These are phyloP conservation scores for Fusarium begoniae DNA, from an alignment of 2,329 filamentous ascomycete genomes.

Conservation along the genomic window DNA sequence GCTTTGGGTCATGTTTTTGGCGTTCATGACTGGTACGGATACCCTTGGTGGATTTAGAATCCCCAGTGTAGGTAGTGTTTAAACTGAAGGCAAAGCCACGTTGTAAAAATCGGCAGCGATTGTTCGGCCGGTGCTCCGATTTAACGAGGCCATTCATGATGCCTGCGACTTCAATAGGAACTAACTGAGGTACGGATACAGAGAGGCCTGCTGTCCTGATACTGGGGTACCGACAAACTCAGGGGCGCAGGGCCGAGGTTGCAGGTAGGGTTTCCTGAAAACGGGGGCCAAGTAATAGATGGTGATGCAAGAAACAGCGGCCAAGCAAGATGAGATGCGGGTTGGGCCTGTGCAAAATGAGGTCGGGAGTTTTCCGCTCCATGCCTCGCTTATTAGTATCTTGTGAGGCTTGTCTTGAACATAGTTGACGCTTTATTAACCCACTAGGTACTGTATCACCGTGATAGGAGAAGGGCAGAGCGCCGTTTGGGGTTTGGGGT, in stretches of 20 bases:
- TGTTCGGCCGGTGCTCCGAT: conserved; percentile 24
- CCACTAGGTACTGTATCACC: conserved; percentile 5
- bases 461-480: conserved; percentile 6
- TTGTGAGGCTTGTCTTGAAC: conserved; percentile 22
- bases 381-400: conserved; percentile 9
- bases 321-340: conserved; percentile 33
- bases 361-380: conserved; percentile 5
- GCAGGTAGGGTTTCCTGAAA: conserved; percentile 13
- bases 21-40: conserved; percentile 18
- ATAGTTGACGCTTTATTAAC: conserved; percentile 9
- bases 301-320: conserved; percentile 38
- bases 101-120: conserved; percentile 5
- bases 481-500: conserved; percentile 11
- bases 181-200: not conserved
- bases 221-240: conserved; percentile 27
- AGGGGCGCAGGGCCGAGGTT: conserved; percentile 24
- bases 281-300: conserved; percentile 12
- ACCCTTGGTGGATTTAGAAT: conserved; percentile 15
- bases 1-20: not conserved
- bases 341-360: not conserved
- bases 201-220: conserved; percentile 13
- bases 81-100: conserved; percentile 11
- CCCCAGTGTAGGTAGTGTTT: conserved; percentile 9
- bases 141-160: conserved; percentile 12
- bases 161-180: conserved; percentile 6